These are phyloP conservation scores for Apiotrichum gamsii DNA, from an alignment of 1,284 basidiomycete genomes.

Conservation along the genomic window DNA sequence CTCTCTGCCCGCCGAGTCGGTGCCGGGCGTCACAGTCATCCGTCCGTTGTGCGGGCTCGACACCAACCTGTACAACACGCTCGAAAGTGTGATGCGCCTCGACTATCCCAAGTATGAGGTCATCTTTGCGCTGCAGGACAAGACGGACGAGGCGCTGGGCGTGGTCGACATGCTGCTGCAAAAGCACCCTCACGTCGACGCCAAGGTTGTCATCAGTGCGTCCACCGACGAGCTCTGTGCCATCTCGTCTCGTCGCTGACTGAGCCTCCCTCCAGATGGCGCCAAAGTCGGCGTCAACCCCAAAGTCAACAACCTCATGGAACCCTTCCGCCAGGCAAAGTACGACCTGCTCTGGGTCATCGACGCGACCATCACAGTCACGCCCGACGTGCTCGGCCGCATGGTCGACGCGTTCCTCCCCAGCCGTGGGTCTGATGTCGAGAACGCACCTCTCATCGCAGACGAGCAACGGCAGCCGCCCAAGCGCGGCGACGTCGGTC, in stretches of 20 bases:
- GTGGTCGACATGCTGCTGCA: slow-evolving; percentile 68
- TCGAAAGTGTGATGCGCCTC: slow-evolving; percentile 82
- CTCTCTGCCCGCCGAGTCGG: slow-evolving; percentile 52
- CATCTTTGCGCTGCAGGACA: slow-evolving; percentile 74
- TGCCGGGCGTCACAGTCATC: slow-evolving; percentile 83
- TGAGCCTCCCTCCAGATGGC: too few relatives aligned
- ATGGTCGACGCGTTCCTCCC: slow-evolving; percentile 63
- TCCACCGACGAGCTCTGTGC: slow-evolving; percentile 9
- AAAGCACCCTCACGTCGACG: slow-evolving; percentile 64
- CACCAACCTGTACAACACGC: slow-evolving; percentile 84
- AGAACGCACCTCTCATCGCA: slow-evolving; percentile 25
- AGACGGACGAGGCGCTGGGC: slow-evolving; percentile 70
- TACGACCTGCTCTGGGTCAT: slow-evolving; percentile 95
- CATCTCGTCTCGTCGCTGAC: too few relatives aligned
- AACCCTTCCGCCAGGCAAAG: slow-evolving; percentile 68
- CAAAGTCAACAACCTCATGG: slow-evolving; percentile 93
- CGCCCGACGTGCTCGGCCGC: slow-evolving; percentile 72
- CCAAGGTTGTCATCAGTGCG: slow-evolving; percentile 69
- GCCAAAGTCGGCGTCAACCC: slow-evolving; percentile 77
- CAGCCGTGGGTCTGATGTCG: slow-evolving; percentile 20
- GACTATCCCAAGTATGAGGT: slow-evolving; percentile 85
- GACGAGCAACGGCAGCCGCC: slow-evolving; percentile 30
- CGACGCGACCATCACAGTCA: slow-evolving; percentile 83
- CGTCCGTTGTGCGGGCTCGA: slow-evolving; percentile 88
- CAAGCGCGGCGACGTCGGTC: slow-evolving; percentile 55